phyloP scores from a whole-genome alignment of 371 early-diverging fungal species.

The Apophysomyces trapeziformis region DNA sequence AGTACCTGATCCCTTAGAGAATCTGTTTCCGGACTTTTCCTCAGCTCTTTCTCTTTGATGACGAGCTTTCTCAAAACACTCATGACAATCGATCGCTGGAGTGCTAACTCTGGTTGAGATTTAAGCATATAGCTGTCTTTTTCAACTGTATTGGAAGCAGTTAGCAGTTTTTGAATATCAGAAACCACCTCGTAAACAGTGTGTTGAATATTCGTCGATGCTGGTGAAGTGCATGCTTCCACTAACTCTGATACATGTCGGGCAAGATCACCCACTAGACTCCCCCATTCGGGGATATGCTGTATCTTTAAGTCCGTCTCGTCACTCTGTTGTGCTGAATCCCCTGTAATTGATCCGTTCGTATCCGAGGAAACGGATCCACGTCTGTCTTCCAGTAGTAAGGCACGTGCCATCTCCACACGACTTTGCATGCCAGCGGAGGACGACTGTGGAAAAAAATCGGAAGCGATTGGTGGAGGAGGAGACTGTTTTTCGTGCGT shows the following conservation, averaged over 20 bases:
- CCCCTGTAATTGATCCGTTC: constrained; percentile 11
- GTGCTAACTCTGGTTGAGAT: constrained; percentile 41
- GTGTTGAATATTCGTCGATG: constrained; percentile 25
- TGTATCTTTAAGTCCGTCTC: constrained; percentile 6
- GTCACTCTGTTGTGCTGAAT: neutral
- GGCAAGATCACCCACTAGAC: constrained; percentile 15
- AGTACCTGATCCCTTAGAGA: constrained; percentile 13
- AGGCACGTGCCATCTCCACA: constrained; percentile 37
- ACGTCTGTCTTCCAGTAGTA: constrained; percentile 35
- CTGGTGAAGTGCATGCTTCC: constrained; percentile 25
- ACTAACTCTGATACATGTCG: constrained; percentile 29
- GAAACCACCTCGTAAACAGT: constrained; percentile 41
- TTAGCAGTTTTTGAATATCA: constrained; percentile 41
- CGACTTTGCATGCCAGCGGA: constrained; percentile 18
- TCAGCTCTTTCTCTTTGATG: constrained; percentile 43
- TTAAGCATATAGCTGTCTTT: constrained; percentile 47
- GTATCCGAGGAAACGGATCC: constrained; percentile 13
- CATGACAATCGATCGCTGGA: constrained; percentile 43
- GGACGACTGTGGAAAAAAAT: neutral
- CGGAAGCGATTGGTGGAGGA: constrained; percentile 12
- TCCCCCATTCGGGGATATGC: constrained; percentile 13
- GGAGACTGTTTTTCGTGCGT: constrained; percentile 6
- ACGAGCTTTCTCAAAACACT: constrained; percentile 45
- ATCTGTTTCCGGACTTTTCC: constrained; percentile 15
- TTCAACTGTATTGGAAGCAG: constrained; percentile 43